Conservation (phyloP, 257 asterid species). For the Solanum clarkiae region DNA sequence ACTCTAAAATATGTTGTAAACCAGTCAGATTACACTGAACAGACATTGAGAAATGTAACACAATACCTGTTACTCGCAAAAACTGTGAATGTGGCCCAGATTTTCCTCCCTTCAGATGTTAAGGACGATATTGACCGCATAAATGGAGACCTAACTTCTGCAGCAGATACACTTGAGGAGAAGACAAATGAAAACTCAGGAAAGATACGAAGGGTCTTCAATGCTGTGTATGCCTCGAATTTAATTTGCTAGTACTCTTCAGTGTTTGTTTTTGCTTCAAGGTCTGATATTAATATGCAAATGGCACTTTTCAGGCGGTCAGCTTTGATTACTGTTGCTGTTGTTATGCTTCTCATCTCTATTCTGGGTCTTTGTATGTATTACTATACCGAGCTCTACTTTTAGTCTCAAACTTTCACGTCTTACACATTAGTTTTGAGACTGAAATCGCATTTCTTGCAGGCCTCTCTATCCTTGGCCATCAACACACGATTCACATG, state of each 20-base stretch:
- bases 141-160: slow-evolving; percentile 51
- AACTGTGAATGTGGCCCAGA: slow-evolving; percentile 76
- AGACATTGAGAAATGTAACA: slow-evolving; percentile 77
- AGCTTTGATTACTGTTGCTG: slow-evolving; percentile 58
- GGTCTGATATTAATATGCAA: not conserved
- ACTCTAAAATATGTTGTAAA: slow-evolving; percentile 80
- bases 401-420: not conserved
- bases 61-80: slow-evolving; percentile 65
- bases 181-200: slow-evolving; percentile 63
- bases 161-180: slow-evolving; percentile 57
- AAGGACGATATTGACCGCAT: slow-evolving; percentile 55
- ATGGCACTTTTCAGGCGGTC: slow-evolving; percentile 41
- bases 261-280: not conserved
- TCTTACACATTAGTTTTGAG: not conserved
- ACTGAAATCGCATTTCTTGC: slow-evolving; percentile 8
- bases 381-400: not conserved
- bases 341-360: slow-evolving; percentile 72
- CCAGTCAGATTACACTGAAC: slow-evolving; percentile 86
- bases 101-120: slow-evolving; percentile 80
- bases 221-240: slow-evolving; percentile 46
- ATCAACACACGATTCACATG: slow-evolving; percentile 69
- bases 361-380: slow-evolving; percentile 80
- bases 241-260: not conserved
- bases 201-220: slow-evolving; percentile 52
- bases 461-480: slow-evolving; percentile 75